Percentiles rank a stretch among this genome's conserved stretches.
phyloP scores from a whole-genome alignment of 805 yeast genomes.

The Ogataea kodamae region DNA sequence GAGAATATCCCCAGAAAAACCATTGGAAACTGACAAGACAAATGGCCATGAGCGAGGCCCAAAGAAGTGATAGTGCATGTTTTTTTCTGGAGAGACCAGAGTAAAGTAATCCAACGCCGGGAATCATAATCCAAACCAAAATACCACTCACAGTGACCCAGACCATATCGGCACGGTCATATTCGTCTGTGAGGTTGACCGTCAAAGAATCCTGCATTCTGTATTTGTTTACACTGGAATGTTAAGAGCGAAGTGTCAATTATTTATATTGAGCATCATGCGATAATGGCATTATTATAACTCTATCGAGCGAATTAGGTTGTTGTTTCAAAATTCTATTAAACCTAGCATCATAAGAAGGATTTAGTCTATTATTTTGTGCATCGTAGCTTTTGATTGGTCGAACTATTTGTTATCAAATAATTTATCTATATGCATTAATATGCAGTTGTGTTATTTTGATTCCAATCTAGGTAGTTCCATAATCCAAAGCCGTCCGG shows the following conservation, averaged over 20 bases:
- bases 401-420: slow-evolving; percentile 9
- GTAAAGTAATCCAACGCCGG: slow-evolving; percentile 91
- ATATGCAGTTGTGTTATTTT: slow-evolving; percentile 3
- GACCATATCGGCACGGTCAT: slow-evolving; percentile 73
- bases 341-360: too few species aligned
- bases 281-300: too few species aligned
- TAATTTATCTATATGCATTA: slow-evolving; percentile 4
- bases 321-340: too few species aligned
- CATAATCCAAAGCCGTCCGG: too few species aligned
- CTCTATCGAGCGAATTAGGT: too few species aligned
- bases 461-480: slow-evolving; percentile 1
- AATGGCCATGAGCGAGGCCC: slow-evolving; percentile 91
- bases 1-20: slow-evolving; percentile 98
- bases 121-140: slow-evolving; percentile 93
- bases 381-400: slow-evolving; percentile 9
- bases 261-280: too few species aligned
- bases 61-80: slow-evolving; percentile 88
- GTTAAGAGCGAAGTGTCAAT: slow-evolving; percentile 4
- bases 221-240: too few species aligned
- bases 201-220: slow-evolving; percentile 51
- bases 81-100: slow-evolving; percentile 93
- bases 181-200: slow-evolving; percentile 67
- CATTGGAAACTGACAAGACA: slow-evolving; percentile 87
- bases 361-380: background rate
- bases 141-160: slow-evolving; percentile 79